Percentiles rank a stretch among this genome's conserved stretches.
Conservation (phyloP, 2,329 filamentous ascomycete species). For the Knoxdaviesia proteae region DNA sequence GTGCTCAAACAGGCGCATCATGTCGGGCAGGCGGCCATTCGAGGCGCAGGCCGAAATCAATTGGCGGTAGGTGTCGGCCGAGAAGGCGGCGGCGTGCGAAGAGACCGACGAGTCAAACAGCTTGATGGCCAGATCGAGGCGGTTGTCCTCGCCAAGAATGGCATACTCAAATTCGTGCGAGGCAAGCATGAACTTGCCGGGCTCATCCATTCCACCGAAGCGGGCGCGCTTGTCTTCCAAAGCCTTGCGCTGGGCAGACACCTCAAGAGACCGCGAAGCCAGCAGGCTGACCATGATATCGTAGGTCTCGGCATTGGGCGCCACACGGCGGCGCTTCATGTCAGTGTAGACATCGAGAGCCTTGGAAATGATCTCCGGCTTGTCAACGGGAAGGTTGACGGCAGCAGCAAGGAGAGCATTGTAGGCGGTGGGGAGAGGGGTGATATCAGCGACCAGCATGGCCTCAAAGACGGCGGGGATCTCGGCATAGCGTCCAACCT, state of each 20-base stretch:
- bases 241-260: constrained; percentile 47
- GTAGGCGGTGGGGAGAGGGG: constrained; percentile 71
- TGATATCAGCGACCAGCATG: constrained; percentile 64
- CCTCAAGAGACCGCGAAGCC: constrained; percentile 60
- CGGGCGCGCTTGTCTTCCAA: constrained; percentile 68
- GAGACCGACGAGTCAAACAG: constrained; percentile 61
- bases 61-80: constrained; percentile 64
- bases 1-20: constrained; percentile 78
- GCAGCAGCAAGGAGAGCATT: constrained; percentile 75
- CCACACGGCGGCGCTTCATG: constrained; percentile 73
- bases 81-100: constrained; percentile 43
- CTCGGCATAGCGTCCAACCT: constrained; percentile 56
- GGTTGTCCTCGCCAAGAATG: constrained; percentile 71
- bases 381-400: constrained; percentile 59
- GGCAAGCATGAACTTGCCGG: constrained; percentile 69
- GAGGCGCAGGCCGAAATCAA: constrained; percentile 76
- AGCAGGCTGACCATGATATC: constrained; percentile 70
- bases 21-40: constrained; percentile 61
- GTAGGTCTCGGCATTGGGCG: constrained; percentile 70
- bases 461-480: constrained; percentile 82
- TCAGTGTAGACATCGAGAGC: constrained; percentile 89
- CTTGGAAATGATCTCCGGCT: constrained; percentile 71
- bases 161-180: constrained; percentile 76
- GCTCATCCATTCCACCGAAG: constrained; percentile 68
- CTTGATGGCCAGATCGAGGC: constrained; percentile 65